Evolutionary conservation across 2,329 filamentous ascomycete species (phyloP).

Genomic region (Teratosphaeria epicoccoides): DNA sequence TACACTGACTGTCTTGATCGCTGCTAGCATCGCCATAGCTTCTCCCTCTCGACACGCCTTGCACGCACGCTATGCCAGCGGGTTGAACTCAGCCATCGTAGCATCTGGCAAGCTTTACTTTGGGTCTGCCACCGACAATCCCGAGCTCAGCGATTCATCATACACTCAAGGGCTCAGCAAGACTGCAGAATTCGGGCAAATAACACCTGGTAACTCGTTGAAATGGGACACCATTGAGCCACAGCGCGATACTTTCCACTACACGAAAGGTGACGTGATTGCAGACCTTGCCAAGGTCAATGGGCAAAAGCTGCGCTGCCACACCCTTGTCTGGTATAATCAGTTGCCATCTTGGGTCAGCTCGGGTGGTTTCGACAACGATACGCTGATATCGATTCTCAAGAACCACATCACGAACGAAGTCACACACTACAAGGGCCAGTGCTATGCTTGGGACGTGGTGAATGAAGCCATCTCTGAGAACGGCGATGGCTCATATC

Average conservation of each 20-base stretch:
- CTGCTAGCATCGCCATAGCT: background rate
- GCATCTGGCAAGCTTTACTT: conserved; percentile 19
- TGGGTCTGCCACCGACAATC: conserved; percentile 47
- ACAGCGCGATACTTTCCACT: conserved; percentile 46
- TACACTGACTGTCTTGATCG: background rate
- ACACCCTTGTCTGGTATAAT: conserved; percentile 47
- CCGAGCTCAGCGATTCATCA: conserved; percentile 41
- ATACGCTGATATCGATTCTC: conserved; percentile 46
- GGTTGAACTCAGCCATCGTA: background rate
- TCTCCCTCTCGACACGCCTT: background rate
- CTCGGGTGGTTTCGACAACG: conserved; percentile 44
- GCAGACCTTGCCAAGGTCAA: conserved; percentile 30
- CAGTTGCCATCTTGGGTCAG: conserved; percentile 46
- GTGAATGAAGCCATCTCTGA: conserved; percentile 54
- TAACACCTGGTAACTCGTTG: conserved; percentile 54
- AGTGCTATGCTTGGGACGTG: conserved; percentile 56
- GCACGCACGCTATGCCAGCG: background rate
- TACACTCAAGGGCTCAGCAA: conserved; percentile 49
- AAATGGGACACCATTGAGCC: conserved; percentile 46
- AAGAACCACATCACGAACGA: conserved; percentile 52
- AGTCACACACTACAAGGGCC: conserved; percentile 47
- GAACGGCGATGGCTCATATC: conserved; percentile 38
- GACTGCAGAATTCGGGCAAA: conserved; percentile 50
- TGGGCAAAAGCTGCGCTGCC: conserved; percentile 48
- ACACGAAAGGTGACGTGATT: conserved; percentile 43